These are phyloP conservation scores for Auriculariales sp. DNA, from an alignment of 768 basidiomycete genomes.

Conservation along the genomic window DNA sequence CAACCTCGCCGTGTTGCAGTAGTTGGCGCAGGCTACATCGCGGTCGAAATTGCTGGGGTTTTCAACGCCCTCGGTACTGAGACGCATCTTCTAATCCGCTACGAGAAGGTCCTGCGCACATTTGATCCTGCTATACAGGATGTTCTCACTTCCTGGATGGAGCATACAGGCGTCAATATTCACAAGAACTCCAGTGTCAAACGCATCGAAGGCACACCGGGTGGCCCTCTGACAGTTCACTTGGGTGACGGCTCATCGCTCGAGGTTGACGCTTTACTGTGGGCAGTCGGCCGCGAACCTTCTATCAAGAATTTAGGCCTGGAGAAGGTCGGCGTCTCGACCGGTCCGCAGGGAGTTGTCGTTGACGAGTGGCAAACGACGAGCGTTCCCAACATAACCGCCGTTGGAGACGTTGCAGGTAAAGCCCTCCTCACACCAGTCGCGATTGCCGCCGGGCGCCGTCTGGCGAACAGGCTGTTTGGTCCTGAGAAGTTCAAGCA, in stretches of 20 bases:
- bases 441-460: slow-evolving; percentile 88
- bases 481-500: slow-evolving; percentile 75
- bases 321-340: slow-evolving; percentile 60
- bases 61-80: slow-evolving; percentile 83
- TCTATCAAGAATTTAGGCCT: slow-evolving; percentile 68
- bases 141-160: slow-evolving; percentile 79
- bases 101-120: slow-evolving; percentile 78
- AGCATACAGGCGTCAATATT: slow-evolving; percentile 77
- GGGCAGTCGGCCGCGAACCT: slow-evolving; percentile 87
- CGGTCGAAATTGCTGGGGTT: slow-evolving; percentile 91
- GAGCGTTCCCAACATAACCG: slow-evolving; percentile 49
- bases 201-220: slow-evolving; percentile 62
- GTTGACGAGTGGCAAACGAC: slow-evolving; percentile 91
- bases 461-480: slow-evolving; percentile 80
- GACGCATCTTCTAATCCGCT: slow-evolving; percentile 83
- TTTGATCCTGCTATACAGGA: slow-evolving; percentile 85
- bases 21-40: slow-evolving; percentile 95
- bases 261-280: slow-evolving; percentile 77
- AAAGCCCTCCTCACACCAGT: slow-evolving; percentile 92
- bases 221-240: slow-evolving; percentile 56
- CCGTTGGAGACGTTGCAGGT: slow-evolving; percentile 88
- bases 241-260: slow-evolving; percentile 60
- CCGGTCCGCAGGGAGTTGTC: slow-evolving; percentile 62
- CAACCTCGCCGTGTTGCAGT: slow-evolving; percentile 91
- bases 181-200: slow-evolving; percentile 66